These are phyloP conservation scores for Sanguinoderma infundibulare DNA, from an alignment of 1,284 basidiomycete species.

Conservation along the genomic window DNA sequence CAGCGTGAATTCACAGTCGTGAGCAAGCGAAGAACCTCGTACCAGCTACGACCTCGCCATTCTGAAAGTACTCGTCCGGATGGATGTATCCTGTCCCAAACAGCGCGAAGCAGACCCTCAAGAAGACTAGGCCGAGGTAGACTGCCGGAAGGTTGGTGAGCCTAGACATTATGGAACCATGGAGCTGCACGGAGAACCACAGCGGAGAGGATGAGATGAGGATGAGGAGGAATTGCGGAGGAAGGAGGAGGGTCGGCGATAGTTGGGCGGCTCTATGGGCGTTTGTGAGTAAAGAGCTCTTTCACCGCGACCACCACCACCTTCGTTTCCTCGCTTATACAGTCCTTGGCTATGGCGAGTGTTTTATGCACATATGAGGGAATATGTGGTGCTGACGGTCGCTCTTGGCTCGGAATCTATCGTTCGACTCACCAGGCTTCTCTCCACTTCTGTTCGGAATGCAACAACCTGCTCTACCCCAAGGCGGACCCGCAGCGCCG, in stretches of 20 bases:
- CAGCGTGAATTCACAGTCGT: background rate
- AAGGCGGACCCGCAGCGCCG: constrained; percentile 88
- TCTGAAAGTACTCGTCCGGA: constrained; percentile 48
- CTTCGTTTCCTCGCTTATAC: background rate
- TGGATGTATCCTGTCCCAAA: constrained; percentile 44
- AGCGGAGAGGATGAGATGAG: background rate
- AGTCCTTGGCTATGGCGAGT: background rate
- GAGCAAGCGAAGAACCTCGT: background rate
- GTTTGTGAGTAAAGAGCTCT: background rate
- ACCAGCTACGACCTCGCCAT: constrained; percentile 46
- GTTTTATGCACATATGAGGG: background rate
- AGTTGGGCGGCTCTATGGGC: no score
- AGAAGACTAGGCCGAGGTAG: constrained; percentile 26
- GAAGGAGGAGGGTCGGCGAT: no score
- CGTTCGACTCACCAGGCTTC: constrained; percentile 53
- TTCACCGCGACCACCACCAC: background rate
- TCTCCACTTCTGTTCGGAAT: constrained; percentile 88
- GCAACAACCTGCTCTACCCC: constrained; percentile 95
- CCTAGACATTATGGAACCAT: background rate
- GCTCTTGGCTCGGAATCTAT: no score
- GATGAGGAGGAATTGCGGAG: background rate
- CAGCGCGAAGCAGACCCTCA: constrained; percentile 39
- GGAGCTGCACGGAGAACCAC: no score
- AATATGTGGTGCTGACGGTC: background rate
- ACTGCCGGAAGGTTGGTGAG: background rate